These are phyloP conservation scores for Lachnellula hyalina DNA, from an alignment of 2,329 filamentous ascomycete species.

Conservation along the genomic window DNA sequence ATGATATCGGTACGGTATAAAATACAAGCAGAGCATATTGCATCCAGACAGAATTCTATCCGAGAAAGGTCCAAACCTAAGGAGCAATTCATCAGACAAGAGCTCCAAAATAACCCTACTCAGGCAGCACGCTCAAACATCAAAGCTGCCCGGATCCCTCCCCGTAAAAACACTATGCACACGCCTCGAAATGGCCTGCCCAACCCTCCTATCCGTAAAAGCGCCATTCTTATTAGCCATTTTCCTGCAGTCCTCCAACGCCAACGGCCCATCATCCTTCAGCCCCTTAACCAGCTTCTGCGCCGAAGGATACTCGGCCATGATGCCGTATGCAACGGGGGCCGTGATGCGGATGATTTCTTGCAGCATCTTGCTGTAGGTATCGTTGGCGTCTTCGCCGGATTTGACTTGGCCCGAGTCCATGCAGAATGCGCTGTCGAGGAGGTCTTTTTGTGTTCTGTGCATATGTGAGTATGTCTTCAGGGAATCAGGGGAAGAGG, in stretches of 20 bases:
- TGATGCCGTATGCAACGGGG: slow-evolving; percentile 66
- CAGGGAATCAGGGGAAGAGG: background rate
- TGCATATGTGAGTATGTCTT: background rate
- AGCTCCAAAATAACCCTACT: background rate
- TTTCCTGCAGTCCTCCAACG: slow-evolving; percentile 57
- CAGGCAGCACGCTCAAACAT: slow-evolving; percentile 12
- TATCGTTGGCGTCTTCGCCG: slow-evolving; percentile 60
- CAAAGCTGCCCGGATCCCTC: slow-evolving; percentile 37
- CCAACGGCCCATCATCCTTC: slow-evolving; percentile 49
- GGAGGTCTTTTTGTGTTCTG: slow-evolving; percentile 39
- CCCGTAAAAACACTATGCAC: slow-evolving; percentile 57
- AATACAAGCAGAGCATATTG: too few relatives aligned
- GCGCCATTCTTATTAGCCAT: slow-evolving; percentile 53
- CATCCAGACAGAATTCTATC: too few relatives aligned
- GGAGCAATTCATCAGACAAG: too few relatives aligned
- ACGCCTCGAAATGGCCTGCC: slow-evolving; percentile 53
- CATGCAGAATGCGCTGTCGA: slow-evolving; percentile 68
- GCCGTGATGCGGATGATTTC: slow-evolving; percentile 68
- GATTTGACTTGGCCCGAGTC: slow-evolving; percentile 69
- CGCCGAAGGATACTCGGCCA: slow-evolving; percentile 53
- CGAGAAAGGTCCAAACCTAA: too few relatives aligned
- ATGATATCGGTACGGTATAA: too few relatives aligned
- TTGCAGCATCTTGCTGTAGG: slow-evolving; percentile 70
- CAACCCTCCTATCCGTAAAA: slow-evolving; percentile 48
- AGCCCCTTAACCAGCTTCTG: slow-evolving; percentile 54